Evolutionary conservation across 768 basidiomycete genomes (phyloP), one percentile per base, ranked within the genome.

Genomic region (Suillus variegatus): DNA sequence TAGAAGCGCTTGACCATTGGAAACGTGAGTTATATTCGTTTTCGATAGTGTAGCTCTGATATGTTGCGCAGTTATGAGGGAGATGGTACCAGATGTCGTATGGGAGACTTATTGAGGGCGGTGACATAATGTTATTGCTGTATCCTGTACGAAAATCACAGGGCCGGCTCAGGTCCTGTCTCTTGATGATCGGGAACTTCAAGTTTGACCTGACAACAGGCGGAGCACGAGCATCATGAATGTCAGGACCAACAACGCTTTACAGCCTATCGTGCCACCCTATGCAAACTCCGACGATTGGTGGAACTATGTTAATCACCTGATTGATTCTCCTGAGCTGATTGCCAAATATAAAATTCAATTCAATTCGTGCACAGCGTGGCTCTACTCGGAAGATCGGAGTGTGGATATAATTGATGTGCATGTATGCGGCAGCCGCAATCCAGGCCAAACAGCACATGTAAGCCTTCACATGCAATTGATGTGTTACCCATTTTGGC

Each of bases 1-100:
- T 79, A 43, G 86, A 86, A 68, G 87, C 88, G 2, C 67, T 87
- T 54, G 83, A 87, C 51, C 93, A 94, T 70, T 97, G 95, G 95
- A 82, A 82, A 66, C 74, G 91, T 91, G 73, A 68, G 89, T 82
- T 60, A 69, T 36, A 55, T 63, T 44, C 55, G 61, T 47, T 41
- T 25, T 58, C 25, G 22, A 60, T 38, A 25, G n/a, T 62, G 22
- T 44, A 61, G 5, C 7, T 32, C 43, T 58, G 38, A 58, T 58
- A 8, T 28, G 25, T 66, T 25, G 60, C 65, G 67, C 64, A 91
- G 90, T 93, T 41, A 95, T 96, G 93, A 85, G 92, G 64, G 77
- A 87, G 40, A 84, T 92, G n/a, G 71, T 95, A 68, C 86, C 89
- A 0, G 85, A 90, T 65, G 69, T 84, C 14, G 80, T 90, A 67